Conservation (phyloP, 345 rosid genomes). For the Hirschfeldia incana region DNA sequence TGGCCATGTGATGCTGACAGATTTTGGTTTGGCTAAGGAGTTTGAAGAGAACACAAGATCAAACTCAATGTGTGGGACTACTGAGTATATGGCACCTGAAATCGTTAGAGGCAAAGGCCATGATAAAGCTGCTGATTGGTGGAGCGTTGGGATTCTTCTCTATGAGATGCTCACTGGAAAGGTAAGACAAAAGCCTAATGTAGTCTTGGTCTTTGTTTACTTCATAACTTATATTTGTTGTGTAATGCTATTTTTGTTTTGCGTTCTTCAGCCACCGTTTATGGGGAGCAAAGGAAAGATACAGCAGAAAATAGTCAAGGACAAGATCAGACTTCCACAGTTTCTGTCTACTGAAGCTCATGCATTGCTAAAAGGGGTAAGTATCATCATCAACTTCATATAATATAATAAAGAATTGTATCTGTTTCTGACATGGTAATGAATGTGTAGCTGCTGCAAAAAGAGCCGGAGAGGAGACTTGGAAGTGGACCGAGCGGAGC, state of each 20-base stretch:
- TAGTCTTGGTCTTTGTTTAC: conserved; percentile 1
- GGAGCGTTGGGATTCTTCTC: conserved; percentile 88
- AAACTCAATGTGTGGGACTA: conserved; percentile 90
- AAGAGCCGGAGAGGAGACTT: conserved; percentile 68
- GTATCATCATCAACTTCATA: neutral
- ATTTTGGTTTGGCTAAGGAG: conserved; percentile 89
- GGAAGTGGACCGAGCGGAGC: conserved; percentile 73
- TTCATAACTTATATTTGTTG: conserved; percentile 3
- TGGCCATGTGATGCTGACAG: conserved; percentile 93
- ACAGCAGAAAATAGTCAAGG: conserved; percentile 81
- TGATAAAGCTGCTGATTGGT: conserved; percentile 95
- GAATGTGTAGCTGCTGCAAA: conserved; percentile 71
- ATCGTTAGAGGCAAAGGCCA: conserved; percentile 88
- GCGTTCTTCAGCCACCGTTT: conserved; percentile 71
- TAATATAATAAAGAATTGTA: neutral
- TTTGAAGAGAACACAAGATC: conserved; percentile 82
- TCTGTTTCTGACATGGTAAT: neutral
- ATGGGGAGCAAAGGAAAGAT: conserved; percentile 59
- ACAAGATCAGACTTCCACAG: conserved; percentile 71
- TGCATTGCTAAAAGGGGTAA: conserved; percentile 80
- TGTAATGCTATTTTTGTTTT: neutral
- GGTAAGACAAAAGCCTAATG: conserved; percentile 41
- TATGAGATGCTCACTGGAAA: conserved; percentile 95
- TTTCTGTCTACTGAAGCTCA: conserved; percentile 80
- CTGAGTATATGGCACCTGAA: conserved; percentile 97